Conservation (phyloP, 352 stramenopile genomes). For the Phytophthora quininea region DNA sequence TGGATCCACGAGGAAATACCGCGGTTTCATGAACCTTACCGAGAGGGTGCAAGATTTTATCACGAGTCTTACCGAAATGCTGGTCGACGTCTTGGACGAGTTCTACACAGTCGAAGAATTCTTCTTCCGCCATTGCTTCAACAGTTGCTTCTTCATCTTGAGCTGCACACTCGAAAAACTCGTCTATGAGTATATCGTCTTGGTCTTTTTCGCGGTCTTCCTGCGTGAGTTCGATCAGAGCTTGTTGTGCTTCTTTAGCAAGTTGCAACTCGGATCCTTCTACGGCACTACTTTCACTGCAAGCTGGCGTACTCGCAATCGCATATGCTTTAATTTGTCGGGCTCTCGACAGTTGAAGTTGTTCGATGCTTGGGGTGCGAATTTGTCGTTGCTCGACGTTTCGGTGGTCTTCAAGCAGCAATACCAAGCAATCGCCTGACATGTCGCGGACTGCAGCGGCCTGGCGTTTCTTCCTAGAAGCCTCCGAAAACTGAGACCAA, state of each 20-base stretch:
- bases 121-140: constrained; percentile 75
- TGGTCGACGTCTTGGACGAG: constrained; percentile 56
- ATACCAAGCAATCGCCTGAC: constrained; percentile 70
- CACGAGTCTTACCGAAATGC: constrained; percentile 43
- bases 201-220: constrained; percentile 35
- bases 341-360: constrained; percentile 38
- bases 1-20: constrained; percentile 55
- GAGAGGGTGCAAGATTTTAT: constrained; percentile 20
- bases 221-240: constrained; percentile 35
- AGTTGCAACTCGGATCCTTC: constrained; percentile 16
- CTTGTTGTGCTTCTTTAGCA: constrained; percentile 29
- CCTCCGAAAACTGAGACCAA: constrained; percentile 81
- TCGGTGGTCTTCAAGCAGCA: constrained; percentile 73
- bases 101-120: constrained; percentile 85
- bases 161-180: constrained; percentile 76
- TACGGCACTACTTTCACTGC: not conserved
- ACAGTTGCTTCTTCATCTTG: constrained; percentile 57
- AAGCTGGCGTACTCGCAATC: constrained; percentile 17
- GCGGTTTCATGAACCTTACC: constrained; percentile 15
- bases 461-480: constrained; percentile 61
- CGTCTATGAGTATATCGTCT: constrained; percentile 65
- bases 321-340: constrained; percentile 38
- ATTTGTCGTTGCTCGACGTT: constrained; percentile 32
- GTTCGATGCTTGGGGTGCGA: constrained; percentile 34
- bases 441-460: constrained; percentile 78